Evolutionary conservation across 148 eudicot species (phyloP).

Genomic region (Rhododendron henanense): DNA sequence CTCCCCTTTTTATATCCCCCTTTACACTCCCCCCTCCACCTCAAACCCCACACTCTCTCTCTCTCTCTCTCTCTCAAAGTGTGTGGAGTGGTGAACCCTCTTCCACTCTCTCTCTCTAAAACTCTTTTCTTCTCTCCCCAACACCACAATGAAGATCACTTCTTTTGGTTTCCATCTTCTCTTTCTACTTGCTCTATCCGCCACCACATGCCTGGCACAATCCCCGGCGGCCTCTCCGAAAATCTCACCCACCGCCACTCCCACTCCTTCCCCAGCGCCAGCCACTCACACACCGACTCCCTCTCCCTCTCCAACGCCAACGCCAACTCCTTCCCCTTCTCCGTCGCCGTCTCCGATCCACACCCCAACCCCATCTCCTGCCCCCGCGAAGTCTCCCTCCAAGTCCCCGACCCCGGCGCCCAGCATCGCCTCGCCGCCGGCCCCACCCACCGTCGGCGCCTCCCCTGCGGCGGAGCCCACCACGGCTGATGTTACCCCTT

Average conservation of each 20-base stretch:
- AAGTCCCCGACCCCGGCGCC: conserved; percentile 4
- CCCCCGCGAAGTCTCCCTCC: conserved; percentile 6
- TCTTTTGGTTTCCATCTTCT: conserved; percentile 15
- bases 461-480: conserved; percentile 12
- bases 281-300: conserved; percentile 5
- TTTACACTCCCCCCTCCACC: neutral
- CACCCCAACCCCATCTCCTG: conserved; percentile 18
- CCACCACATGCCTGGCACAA: conserved; percentile 42
- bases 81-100: too few species aligned
- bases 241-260: conserved; percentile 27
- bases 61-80: neutral
- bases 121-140: neutral
- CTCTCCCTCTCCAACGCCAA: conserved; percentile 24
- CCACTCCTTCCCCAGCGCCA: neutral
- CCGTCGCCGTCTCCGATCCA: conserved; percentile 20
- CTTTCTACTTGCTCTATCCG: conserved; percentile 27
- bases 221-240: conserved; percentile 26
- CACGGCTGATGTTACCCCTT: neutral
- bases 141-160: neutral
- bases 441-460: conserved; percentile 3
- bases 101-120: neutral
- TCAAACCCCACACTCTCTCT: neutral
- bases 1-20: neutral
- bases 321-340: conserved; percentile 13
- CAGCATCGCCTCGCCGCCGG: neutral